Conservation (phyloP, 1,139 yeast species). For the Blastobotrys niveus region DNA sequence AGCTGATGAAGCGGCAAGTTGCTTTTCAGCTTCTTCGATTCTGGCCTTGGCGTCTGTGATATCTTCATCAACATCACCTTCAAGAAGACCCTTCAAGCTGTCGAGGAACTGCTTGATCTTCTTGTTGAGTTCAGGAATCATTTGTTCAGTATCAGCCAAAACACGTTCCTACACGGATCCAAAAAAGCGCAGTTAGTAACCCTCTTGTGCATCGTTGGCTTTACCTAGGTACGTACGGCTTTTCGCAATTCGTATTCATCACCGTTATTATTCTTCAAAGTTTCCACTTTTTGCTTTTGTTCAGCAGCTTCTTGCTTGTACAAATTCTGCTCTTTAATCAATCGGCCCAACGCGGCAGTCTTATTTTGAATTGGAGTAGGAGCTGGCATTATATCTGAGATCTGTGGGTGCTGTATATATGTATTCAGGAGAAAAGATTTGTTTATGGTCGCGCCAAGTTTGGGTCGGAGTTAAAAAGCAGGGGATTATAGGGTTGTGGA, state of each 20-base stretch:
- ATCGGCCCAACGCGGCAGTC: slow-evolving; percentile 63
- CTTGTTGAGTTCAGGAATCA: slow-evolving; percentile 56
- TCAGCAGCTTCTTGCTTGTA: slow-evolving; percentile 62
- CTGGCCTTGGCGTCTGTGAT: slow-evolving; percentile 38
- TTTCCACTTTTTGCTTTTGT: slow-evolving; percentile 46
- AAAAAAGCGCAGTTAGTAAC: no score
- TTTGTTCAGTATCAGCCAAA: slow-evolving; percentile 59
- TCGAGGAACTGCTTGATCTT: slow-evolving; percentile 48
- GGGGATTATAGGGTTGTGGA: no score
- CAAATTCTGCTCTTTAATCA: slow-evolving; percentile 63
- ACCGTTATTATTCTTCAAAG: slow-evolving; percentile 38
- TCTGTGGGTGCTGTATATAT: background rate
- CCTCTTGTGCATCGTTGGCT: no score
- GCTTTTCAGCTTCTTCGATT: slow-evolving; percentile 30
- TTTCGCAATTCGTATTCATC: slow-evolving; percentile 73
- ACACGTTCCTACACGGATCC: slow-evolving; percentile 48
- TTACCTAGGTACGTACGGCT: slow-evolving; percentile 31
- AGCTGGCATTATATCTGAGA: slow-evolving; percentile 31
- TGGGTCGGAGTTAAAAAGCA: no score
- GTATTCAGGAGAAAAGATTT: background rate
- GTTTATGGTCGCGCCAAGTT: no score
- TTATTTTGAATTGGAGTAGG: slow-evolving; percentile 76
- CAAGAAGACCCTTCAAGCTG: slow-evolving; percentile 41
- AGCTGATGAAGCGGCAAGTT: slow-evolving; percentile 14
- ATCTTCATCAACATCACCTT: slow-evolving; percentile 45